phyloP scores from a whole-genome alignment of 2,329 filamentous ascomycete genomes.

The Fusarium verticillioides region DNA sequence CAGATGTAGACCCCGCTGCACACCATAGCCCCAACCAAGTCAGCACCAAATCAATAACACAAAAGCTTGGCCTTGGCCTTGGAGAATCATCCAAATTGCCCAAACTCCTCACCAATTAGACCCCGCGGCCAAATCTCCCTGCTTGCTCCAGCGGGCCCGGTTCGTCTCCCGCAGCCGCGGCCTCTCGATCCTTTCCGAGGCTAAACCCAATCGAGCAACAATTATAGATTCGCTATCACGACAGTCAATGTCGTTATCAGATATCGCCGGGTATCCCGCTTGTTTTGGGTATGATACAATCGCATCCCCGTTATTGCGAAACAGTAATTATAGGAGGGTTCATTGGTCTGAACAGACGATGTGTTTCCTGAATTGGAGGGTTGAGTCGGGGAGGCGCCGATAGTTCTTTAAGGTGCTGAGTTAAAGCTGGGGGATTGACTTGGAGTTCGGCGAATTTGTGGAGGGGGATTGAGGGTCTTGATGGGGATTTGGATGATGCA shows the following conservation, averaged over 20 bases:
- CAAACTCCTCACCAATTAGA: neutral
- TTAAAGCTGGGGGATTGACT: no score
- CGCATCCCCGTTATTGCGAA: slow-evolving; percentile 29
- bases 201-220: neutral
- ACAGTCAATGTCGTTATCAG: slow-evolving; percentile 28
- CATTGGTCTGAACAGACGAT: neutral
- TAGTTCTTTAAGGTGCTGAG: neutral
- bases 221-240: slow-evolving; percentile 26
- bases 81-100: fast-evolving
- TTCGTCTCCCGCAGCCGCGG: neutral
- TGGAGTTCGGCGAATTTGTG: neutral
- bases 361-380: neutral
- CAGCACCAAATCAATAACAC: neutral
- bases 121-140: fast-evolving
- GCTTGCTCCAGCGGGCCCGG: neutral
- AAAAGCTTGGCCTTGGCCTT: neutral
- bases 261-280: slow-evolving; percentile 1
- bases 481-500: no score
- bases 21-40: neutral
- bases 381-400: neutral
- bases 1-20: no score
- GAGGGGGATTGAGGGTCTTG: neutral
- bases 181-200: neutral
- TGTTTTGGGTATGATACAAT: slow-evolving; percentile 15
- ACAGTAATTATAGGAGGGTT: neutral